A percentile compares a stretch with the other conserved stretches of the same genome.
These are phyloP conservation scores for Nemania serpens DNA, from an alignment of 2,329 filamentous ascomycete genomes.

Conservation along the genomic window DNA sequence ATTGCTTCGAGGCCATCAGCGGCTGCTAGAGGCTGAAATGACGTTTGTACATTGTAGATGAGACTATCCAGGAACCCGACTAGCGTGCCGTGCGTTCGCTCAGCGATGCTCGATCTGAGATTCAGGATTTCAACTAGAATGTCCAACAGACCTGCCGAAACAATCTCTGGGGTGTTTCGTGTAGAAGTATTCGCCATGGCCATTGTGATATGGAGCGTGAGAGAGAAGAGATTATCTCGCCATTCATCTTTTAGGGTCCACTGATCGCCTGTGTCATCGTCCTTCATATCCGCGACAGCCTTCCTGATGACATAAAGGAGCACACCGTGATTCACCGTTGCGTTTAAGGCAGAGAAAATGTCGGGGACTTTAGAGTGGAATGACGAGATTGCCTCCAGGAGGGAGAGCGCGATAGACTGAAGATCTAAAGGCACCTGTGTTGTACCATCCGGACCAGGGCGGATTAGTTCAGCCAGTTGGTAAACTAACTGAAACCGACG, in stretches of 20 bases:
- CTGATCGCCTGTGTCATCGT: constrained; percentile 60
- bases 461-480: constrained; percentile 89
- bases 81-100: constrained; percentile 81
- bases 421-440: constrained; percentile 72
- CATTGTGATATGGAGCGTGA: constrained; percentile 80
- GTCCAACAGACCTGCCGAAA: constrained; percentile 86
- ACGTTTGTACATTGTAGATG: constrained; percentile 82
- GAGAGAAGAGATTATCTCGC: constrained; percentile 86
- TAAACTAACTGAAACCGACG: constrained; percentile 87
- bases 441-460: constrained; percentile 74
- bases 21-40: constrained; percentile 80
- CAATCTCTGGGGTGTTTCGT: constrained; percentile 65
- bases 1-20: constrained; percentile 88
- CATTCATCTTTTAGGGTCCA: constrained; percentile 79
- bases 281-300: constrained; percentile 79
- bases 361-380: constrained; percentile 78
- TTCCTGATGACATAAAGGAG: constrained; percentile 92
- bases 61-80: constrained; percentile 87
- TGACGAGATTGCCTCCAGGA: constrained; percentile 83
- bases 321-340: constrained; percentile 95
- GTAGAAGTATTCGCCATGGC: constrained; percentile 59
- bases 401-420: constrained; percentile 79
- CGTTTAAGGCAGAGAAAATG: constrained; percentile 86
- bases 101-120: constrained; percentile 78
- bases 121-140: constrained; percentile 88